These are phyloP conservation scores for Lolium rigidum DNA, from an alignment of 176 grass and related monocot species.

Conservation along the genomic window DNA sequence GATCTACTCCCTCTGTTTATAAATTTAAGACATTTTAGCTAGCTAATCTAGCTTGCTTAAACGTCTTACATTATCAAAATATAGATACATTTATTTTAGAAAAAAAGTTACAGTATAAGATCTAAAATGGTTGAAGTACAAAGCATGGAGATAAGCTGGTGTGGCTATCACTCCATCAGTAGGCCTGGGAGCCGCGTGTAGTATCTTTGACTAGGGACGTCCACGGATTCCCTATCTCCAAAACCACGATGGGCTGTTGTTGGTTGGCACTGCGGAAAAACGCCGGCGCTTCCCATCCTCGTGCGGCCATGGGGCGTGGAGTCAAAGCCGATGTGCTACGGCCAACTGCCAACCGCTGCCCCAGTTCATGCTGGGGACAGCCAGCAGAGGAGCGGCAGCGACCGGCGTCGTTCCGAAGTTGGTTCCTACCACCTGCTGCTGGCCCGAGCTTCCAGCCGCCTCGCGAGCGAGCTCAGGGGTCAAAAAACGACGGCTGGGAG, in stretches of 20 bases:
- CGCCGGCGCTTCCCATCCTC: constrained; percentile 30
- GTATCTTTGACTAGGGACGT: constrained; percentile 9
- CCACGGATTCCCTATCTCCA: neutral
- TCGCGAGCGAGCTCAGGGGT: neutral
- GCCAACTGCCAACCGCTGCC: neutral
- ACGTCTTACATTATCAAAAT: too few species aligned
- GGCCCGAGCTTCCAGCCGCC: neutral
- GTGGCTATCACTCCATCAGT: constrained; percentile 25
- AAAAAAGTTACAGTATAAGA: too few species aligned
- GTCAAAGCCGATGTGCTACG: neutral
- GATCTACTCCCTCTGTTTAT: too few species aligned
- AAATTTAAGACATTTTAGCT: too few species aligned
- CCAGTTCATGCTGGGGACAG: neutral
- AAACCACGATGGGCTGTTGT: constrained; percentile 35
- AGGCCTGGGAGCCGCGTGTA: neutral
- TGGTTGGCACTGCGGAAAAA: constrained; percentile 32
- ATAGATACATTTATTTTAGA: too few species aligned
- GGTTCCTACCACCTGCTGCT: constrained; percentile 22
- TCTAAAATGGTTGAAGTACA: too few species aligned
- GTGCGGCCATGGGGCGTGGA: neutral
- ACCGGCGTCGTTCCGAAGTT: constrained; percentile 5
- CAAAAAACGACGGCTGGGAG: constrained; percentile 26
- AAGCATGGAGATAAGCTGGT: neutral
- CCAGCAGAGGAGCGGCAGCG: constrained; percentile 1
- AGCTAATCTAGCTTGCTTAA: too few species aligned